Base-by-base conservation (phyloP, 257 asterid genomes). In the Penstemon davidsonii region DNA sequence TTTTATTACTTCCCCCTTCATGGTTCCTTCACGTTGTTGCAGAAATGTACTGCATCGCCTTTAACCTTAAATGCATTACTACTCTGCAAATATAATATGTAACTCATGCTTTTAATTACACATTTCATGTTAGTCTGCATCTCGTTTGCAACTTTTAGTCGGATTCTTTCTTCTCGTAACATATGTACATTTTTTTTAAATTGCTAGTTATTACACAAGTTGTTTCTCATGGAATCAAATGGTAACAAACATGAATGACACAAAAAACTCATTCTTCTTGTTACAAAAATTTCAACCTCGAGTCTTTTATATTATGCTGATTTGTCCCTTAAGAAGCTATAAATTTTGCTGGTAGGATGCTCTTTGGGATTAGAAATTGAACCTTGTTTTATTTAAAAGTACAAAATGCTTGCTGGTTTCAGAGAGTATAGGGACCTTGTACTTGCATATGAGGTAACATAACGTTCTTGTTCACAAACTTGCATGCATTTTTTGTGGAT, bases 1-100 rank as follows among this genome's bases (percentile, higher is more conserved):
- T n/a, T 46, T 18, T 45, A 46, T 60, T 43, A 37, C 72, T 67
- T 43, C 40, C 55, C 46, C 60, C 58, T 55, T 50, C 54, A 39
- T 47, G 9, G 55, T 36, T 46, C 5, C 67, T 7, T 72, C 18
- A 15, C 18, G 18, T 47, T 44, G 62, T 10, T 61, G 56, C 25
- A 60, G 37, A 40, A n/a, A 9, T 42, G 40, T 2, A 6, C 37
- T 42, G 37, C 25, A 7, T 66, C 25, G 15, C 67, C 41, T 51
- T 36, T 13, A 68, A 33, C 45, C 60, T 47, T 40, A 45, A n/a
- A 53, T 60, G 51, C 42, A 40, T 18, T 3, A 46, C 49, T 6
- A 2, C 0, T 33, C 37, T 61, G 45, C 55, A 12, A 36, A 3
- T 3, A 4, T 58, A 12, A 55, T 36, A 18, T 36, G 49, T 50